Conservation (phyloP, 805 yeast species). For the Wickerhamomyces canadensis region DNA sequence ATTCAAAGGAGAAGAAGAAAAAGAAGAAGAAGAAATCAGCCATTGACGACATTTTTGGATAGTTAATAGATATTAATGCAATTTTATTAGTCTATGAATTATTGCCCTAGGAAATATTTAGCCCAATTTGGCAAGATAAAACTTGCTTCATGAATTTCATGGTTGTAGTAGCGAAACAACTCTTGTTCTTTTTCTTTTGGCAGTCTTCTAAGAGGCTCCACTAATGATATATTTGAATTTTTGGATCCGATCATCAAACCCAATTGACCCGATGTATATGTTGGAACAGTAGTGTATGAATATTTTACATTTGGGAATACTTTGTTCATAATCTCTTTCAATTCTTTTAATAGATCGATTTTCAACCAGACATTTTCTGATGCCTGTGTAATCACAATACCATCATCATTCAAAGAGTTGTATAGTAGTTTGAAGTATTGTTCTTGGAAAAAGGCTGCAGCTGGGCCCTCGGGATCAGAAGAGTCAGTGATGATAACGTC, state of each 20-base stretch:
- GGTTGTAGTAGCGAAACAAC: conserved; percentile 59
- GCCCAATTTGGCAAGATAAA: conserved; percentile 85
- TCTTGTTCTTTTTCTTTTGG: conserved; percentile 40
- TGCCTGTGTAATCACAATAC: conserved; percentile 77
- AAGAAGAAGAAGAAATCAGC: conserved; percentile 46
- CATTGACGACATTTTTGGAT: conserved; percentile 76
- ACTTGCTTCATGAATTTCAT: conserved; percentile 61
- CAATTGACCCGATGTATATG: conserved; percentile 84
- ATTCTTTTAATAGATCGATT: conserved; percentile 41
- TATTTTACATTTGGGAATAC: conserved; percentile 62
- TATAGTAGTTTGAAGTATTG: conserved; percentile 66
- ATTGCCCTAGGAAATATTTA: conserved; percentile 24
- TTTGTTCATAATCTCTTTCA: conserved; percentile 41
- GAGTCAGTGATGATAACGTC: conserved; percentile 90
- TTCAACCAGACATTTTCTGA: conserved; percentile 75
- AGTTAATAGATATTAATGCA: too few relatives aligned
- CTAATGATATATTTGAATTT: conserved; percentile 39
- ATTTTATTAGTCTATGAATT: too few relatives aligned
- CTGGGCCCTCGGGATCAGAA: conserved; percentile 95
- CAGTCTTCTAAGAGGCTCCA: conserved; percentile 45
- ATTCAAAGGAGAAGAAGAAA: conserved; percentile 21
- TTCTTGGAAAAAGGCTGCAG: conserved; percentile 78
- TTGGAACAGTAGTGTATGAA: conserved; percentile 79
- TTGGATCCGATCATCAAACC: conserved; percentile 73
- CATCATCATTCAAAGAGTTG: conserved; percentile 55